Evolutionary conservation across 2,329 filamentous ascomycete genomes (phyloP).

Genomic region (Ambrosiella beaveri): DNA sequence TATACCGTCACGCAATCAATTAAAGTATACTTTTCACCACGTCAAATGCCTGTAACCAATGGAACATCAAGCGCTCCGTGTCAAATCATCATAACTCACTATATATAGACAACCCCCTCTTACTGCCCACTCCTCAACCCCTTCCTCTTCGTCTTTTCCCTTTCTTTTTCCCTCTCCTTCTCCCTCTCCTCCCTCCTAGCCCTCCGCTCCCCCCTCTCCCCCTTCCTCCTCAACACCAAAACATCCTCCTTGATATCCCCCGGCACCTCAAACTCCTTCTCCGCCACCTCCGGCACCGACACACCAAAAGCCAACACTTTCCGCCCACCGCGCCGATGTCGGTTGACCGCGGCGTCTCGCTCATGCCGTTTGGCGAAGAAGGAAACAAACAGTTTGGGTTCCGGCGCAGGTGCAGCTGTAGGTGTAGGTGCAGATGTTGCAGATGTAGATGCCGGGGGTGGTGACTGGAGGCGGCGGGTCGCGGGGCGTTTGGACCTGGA

Average conservation of each 20-base stretch:
- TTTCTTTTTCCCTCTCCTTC: not conserved
- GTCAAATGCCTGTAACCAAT: too few species aligned
- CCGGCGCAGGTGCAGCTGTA: constrained; percentile 19
- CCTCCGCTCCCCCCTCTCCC: constrained; percentile 58
- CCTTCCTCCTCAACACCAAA: constrained; percentile 53
- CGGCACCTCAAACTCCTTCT: constrained; percentile 60
- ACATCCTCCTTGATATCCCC: constrained; percentile 38
- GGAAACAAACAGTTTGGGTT: constrained; percentile 54
- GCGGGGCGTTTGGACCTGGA: constrained; percentile 15
- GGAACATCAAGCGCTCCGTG: too few species aligned
- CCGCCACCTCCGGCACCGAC: constrained; percentile 53
- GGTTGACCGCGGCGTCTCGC: constrained; percentile 62
- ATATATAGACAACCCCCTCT: not conserved
- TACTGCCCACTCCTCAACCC: not conserved
- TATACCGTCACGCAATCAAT: too few species aligned
- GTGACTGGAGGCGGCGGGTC: constrained; percentile 14
- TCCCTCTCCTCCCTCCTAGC: constrained; percentile 17
- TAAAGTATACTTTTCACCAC: too few species aligned
- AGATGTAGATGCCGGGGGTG: constrained; percentile 15
- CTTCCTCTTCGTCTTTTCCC: not conserved
- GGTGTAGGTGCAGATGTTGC: too few species aligned
- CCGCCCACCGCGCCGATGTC: constrained; percentile 49
- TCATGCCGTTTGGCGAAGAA: constrained; percentile 72
- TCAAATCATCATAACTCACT: not conserved
- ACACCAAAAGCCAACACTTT: constrained; percentile 67